Conservation (phyloP, 371 early-diverging fungal species). For the Actinomortierella ambigua region DNA sequence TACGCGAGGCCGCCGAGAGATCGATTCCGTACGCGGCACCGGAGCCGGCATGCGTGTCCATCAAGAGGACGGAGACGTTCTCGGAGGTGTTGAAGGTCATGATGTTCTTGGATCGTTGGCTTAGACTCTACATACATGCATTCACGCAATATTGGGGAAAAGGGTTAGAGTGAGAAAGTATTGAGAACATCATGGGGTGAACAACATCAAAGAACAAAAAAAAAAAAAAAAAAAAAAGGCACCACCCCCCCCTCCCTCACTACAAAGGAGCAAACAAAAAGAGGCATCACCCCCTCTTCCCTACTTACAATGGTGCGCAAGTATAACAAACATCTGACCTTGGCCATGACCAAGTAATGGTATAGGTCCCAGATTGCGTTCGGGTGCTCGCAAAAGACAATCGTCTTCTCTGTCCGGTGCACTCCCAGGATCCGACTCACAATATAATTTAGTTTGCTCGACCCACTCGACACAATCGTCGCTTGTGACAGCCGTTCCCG, state of each 20-base stretch:
- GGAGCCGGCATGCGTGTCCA: constrained; percentile 60
- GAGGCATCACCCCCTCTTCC: background rate
- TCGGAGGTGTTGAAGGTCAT: constrained; percentile 77
- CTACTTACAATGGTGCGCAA: constrained; percentile 52
- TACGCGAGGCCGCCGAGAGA: constrained; percentile 70
- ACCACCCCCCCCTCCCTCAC: background rate
- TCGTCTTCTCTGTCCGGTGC: constrained; percentile 57
- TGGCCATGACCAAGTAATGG: constrained; percentile 56
- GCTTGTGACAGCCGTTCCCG: constrained; percentile 8
- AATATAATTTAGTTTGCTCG: constrained; percentile 63
- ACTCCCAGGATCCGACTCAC: constrained; percentile 50
- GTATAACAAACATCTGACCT: constrained; percentile 62
- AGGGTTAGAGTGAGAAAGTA: background rate
- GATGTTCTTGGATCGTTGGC: constrained; percentile 64
- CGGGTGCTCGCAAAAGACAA: constrained; percentile 59
- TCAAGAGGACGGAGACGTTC: constrained; percentile 67
- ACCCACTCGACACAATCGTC: constrained; percentile 24
- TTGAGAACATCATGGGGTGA: background rate
- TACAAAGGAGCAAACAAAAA: background rate
- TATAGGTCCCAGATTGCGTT: constrained; percentile 55
- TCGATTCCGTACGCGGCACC: constrained; percentile 75
- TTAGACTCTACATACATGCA: constrained; percentile 45
- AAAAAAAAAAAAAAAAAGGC: background rate
- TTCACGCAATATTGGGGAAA: too few relatives aligned
- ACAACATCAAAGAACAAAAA: background rate